Percentiles rank a stretch among this genome's conserved stretches.
Conservation (phyloP, 1,139 yeast genomes). For the Williopsis jadinii region DNA sequence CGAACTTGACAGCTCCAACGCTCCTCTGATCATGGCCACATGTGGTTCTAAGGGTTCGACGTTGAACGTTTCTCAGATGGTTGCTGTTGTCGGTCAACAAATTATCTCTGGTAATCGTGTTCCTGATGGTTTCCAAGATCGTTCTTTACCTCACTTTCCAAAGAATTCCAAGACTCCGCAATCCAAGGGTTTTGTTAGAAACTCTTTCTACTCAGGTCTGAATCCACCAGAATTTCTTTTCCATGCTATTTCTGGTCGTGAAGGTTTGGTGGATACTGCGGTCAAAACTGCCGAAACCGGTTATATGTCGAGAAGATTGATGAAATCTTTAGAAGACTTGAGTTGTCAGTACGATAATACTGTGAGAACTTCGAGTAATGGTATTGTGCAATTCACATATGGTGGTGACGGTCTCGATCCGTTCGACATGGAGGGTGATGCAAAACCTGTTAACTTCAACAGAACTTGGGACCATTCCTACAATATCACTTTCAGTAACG, state of each 20-base stretch:
- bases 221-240: constrained; percentile 95
- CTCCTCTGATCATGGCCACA: constrained; percentile 98
- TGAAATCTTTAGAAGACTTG: constrained; percentile 96
- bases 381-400: constrained; percentile 94
- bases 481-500: constrained; percentile 56
- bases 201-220: constrained; percentile 89
- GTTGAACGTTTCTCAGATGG: constrained; percentile 98
- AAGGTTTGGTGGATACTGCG: constrained; percentile 98
- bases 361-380: constrained; percentile 90
- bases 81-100: constrained; percentile 99
- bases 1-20: constrained; percentile 84
- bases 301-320: constrained; percentile 96
- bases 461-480: constrained; percentile 94
- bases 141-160: constrained; percentile 95
- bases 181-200: constrained; percentile 95
- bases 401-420: constrained; percentile 99
- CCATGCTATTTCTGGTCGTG: constrained; percentile 99
- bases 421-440: constrained; percentile 98
- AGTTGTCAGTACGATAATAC: constrained; percentile 92
- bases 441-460: constrained; percentile 86
- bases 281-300: constrained; percentile 99
- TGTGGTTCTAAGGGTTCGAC: constrained; percentile 99
- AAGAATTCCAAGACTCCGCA: constrained; percentile 96
- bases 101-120: constrained; percentile 98
- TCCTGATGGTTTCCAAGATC: constrained; percentile 98